Evolutionary conservation across 352 stramenopile species (phyloP).

Genomic region (Halophytophthora batemanensis): DNA sequence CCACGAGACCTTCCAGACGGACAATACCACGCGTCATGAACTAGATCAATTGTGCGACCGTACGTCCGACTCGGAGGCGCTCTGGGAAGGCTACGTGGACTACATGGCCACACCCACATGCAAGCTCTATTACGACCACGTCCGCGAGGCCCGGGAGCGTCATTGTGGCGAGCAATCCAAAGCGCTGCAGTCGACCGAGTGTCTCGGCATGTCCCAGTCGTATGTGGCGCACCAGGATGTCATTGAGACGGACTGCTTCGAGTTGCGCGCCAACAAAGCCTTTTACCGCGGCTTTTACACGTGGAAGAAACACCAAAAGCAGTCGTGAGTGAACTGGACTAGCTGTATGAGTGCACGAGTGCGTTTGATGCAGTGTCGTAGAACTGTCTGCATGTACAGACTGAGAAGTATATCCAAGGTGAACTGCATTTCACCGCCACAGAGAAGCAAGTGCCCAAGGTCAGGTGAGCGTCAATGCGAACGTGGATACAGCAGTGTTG

Average conservation of each 20-base stretch:
- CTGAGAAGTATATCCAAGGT: no score
- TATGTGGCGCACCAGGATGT: conserved; percentile 35
- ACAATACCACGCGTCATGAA: conserved; percentile 39
- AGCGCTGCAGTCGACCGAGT: conserved; percentile 8
- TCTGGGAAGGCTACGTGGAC: conserved; percentile 61
- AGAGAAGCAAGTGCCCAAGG: no score
- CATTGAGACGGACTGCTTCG: conserved; percentile 52
- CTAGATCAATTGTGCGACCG: conserved; percentile 41
- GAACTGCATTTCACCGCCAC: no score
- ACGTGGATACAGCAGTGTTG: no score
- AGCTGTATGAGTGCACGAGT: no score
- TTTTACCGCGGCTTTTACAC: no score
- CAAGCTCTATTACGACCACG: conserved; percentile 55
- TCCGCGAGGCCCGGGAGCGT: conserved; percentile 30
- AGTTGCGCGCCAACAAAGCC: no score
- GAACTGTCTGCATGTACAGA: no score
- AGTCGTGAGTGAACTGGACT: no score
- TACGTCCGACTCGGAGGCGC: conserved; percentile 42
- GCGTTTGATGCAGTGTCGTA: no score
- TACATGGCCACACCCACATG: conserved; percentile 50
- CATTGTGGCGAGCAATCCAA: conserved; percentile 21
- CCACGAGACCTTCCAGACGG: conserved; percentile 51
- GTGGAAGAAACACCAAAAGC: no score
- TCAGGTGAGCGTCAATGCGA: no score
- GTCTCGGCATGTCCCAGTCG: conserved; percentile 48